Percentiles rank a stretch among this genome's conserved stretches.
phyloP scores from a whole-genome alignment of 169 alveolate genomes.

The Cryptosporidium andersoni region DNA sequence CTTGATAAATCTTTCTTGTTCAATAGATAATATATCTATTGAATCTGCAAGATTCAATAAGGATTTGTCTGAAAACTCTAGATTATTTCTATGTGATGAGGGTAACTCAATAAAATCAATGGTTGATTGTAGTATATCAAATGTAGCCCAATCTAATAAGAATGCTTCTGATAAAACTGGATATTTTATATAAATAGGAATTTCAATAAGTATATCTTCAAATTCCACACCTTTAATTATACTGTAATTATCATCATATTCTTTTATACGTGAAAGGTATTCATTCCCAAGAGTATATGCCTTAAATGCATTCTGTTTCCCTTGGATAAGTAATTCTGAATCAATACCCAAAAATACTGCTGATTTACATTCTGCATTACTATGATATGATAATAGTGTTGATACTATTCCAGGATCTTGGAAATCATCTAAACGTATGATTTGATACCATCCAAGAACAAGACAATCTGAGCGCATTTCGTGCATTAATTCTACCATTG shows the following conservation, averaged over 20 bases:
- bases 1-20: slow-evolving; percentile 82
- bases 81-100: slow-evolving; percentile 74
- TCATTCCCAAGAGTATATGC: slow-evolving; percentile 82
- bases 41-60: slow-evolving; percentile 78
- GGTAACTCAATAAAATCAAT: slow-evolving; percentile 77
- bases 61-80: slow-evolving; percentile 77
- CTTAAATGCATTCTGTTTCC: slow-evolving; percentile 76
- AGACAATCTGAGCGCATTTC: slow-evolving; percentile 85
- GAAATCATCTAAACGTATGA: slow-evolving; percentile 82
- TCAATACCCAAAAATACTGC: slow-evolving; percentile 43
- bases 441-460: slow-evolving; percentile 88
- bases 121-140: slow-evolving; percentile 74
- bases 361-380: slow-evolving; percentile 43
- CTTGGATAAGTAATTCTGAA: slow-evolving; percentile 47
- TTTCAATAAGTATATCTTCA: slow-evolving; percentile 79
- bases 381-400: slow-evolving; percentile 80
- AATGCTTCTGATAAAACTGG: slow-evolving; percentile 83
- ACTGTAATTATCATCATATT: slow-evolving; percentile 73
- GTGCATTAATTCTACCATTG: slow-evolving; percentile 84
- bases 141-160: slow-evolving; percentile 78
- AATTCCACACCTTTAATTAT: slow-evolving; percentile 76
- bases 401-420: slow-evolving; percentile 82
- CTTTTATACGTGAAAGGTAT: slow-evolving; percentile 73
- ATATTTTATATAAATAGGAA: slow-evolving; percentile 81
- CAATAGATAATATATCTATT: slow-evolving; percentile 80